A percentile compares a stretch with the other conserved stretches of the same genome.
phyloP scores from a whole-genome alignment of 2,329 filamentous ascomycete species.

The Aspergillus ochraceus region DNA sequence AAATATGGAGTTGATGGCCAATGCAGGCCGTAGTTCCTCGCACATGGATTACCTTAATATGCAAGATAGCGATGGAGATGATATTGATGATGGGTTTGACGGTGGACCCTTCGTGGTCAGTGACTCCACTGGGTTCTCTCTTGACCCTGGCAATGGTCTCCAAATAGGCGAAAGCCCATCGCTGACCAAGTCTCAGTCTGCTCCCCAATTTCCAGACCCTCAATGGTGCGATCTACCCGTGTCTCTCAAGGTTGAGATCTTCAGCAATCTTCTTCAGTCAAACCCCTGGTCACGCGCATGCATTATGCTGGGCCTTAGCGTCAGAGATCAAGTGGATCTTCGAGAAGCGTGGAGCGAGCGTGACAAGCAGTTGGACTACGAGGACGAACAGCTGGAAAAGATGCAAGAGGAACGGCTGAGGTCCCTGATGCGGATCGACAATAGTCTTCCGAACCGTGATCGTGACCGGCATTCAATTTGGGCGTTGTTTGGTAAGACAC shows the following conservation, averaged over 20 bases:
- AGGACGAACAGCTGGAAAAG: slow-evolving; percentile 28
- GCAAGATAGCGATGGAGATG: slow-evolving; percentile 22
- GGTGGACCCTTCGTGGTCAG: background rate
- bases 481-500: slow-evolving; percentile 29
- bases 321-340: slow-evolving; percentile 23
- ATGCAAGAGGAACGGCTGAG: slow-evolving; percentile 38
- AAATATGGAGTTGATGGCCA: slow-evolving; percentile 29
- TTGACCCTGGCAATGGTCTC: background rate
- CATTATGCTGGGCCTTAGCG: slow-evolving; percentile 26
- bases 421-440: slow-evolving; percentile 33
- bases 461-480: slow-evolving; percentile 25
- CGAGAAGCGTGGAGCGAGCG: slow-evolving; percentile 16
- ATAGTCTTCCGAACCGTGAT: slow-evolving; percentile 25
- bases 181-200: background rate
- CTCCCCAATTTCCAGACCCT: slow-evolving; percentile 9
- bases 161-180: background rate
- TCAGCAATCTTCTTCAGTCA: slow-evolving; percentile 29
- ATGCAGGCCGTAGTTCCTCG: background rate
- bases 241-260: slow-evolving; percentile 37
- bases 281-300: slow-evolving; percentile 23
- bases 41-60: slow-evolving; percentile 7
- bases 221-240: slow-evolving; percentile 35
- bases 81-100: slow-evolving; percentile 1
- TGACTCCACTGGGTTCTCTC: background rate
- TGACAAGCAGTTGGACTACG: slow-evolving; percentile 28